phyloP scores from a whole-genome alignment of 306 rosid genomes.

The Lupinus albus region DNA sequence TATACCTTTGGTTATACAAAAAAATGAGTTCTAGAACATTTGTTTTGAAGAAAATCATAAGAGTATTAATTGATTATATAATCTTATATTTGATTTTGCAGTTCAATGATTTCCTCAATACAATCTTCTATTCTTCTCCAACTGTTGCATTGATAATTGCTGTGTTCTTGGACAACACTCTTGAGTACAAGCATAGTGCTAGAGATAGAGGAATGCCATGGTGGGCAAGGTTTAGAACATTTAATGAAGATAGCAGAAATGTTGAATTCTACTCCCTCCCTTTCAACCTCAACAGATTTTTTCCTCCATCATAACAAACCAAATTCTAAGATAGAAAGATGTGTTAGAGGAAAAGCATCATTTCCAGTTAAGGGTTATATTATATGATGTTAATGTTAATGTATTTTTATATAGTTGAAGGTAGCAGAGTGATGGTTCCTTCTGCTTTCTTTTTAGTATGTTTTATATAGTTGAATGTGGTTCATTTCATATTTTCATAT shows the following conservation, averaged over 20 bases:
- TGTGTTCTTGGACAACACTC: slow-evolving; percentile 89
- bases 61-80: neutral
- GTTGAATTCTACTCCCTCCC: slow-evolving; percentile 94
- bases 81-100: slow-evolving; percentile 43
- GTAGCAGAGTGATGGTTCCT: slow-evolving; percentile 31
- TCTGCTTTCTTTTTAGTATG: slow-evolving; percentile 17
- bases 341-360: slow-evolving; percentile 70
- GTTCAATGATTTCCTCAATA: slow-evolving; percentile 88
- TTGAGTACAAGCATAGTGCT: slow-evolving; percentile 79
- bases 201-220: slow-evolving; percentile 98
- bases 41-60: neutral
- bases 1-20: no score
- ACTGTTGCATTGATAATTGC: slow-evolving; percentile 79
- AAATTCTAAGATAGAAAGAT: slow-evolving; percentile 3
- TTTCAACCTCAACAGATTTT: slow-evolving; percentile 91
- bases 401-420: slow-evolving; percentile 21
- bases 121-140: slow-evolving; percentile 82
- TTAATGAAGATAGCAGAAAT: slow-evolving; percentile 76
- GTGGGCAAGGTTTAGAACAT: slow-evolving; percentile 89
- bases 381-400: slow-evolving; percentile 33
- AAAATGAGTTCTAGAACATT: no score
- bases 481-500: slow-evolving; percentile 52
- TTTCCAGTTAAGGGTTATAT: slow-evolving; percentile 54
- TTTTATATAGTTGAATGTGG: slow-evolving; percentile 42
- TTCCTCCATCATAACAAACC: slow-evolving; percentile 81